Base-by-base conservation (phyloP, 2,329 filamentous ascomycete genomes). In the Orbilia ellipsospora region DNA sequence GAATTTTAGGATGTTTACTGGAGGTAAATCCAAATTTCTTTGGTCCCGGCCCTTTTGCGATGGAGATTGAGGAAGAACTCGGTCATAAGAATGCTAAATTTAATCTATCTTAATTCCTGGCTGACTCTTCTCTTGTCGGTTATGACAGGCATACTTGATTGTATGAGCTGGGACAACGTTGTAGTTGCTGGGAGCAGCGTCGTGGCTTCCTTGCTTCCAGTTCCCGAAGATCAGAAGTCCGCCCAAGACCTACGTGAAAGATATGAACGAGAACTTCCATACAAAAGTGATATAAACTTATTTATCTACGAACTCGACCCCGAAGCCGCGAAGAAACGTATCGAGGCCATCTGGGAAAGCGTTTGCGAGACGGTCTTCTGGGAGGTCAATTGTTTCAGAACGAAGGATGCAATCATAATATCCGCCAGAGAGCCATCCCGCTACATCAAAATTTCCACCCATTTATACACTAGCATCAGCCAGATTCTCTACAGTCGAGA, bases 381-480 rank as follows among this genome's bases (percentile, higher is more conserved):
- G 87, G 89, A 13, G 92, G 90, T 0, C 94, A 92, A n/a, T 0
- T 92, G 92, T 0, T 88, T 96, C 54, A 87, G 93, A 40, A 96
- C 93, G n/a, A 96, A 94, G 84, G 91, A 96, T 80, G 90, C 92
- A 8, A 89, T 96, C 70, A 96, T 92, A 0, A 95, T 96, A 80
- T 91, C 88, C 44, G 92, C 90, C 55, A 89, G 94, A 81, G 93
- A 94, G 80, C 93, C 92, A 0, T 92, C 89, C 36, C 89, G 92
- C 1, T 92, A 96, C 80, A 87, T 96, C 2, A 70, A 94, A 85
- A 93, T 96, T 79, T 92, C 95, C n/a, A 85, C 96, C 26, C 90
- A 92, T 31, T 88, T 95, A 44, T 96, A 96, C 84, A 92, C 92
- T 80, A 93, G 90, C 0, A 83, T 96, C 55, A 90, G 91, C 0